These are phyloP conservation scores for Paecilomyces dactylethromorphus DNA, from an alignment of 2,329 filamentous ascomycete genomes.

Conservation along the genomic window DNA sequence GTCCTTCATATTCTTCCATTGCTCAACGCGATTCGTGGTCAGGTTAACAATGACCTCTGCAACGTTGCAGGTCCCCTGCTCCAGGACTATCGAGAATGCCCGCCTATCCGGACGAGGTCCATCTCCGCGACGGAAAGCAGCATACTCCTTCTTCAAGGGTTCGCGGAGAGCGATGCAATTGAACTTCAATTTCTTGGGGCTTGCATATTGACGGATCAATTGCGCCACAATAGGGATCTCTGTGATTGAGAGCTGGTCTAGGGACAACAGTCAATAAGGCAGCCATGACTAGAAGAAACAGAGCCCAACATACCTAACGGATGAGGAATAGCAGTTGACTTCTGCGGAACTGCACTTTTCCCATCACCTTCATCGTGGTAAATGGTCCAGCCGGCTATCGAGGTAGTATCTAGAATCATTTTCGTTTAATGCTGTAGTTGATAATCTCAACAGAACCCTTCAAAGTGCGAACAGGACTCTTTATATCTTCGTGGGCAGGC, in stretches of 20 bases:
- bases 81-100: constrained; percentile 44
- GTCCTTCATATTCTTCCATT: constrained; percentile 31
- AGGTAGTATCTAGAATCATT: constrained; percentile 12
- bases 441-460: not conserved
- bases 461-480: not conserved
- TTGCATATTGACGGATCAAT: constrained; percentile 20
- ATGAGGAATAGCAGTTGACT: constrained; percentile 5
- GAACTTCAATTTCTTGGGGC: constrained; percentile 25
- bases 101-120: constrained; percentile 24
- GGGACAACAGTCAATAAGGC: not conserved
- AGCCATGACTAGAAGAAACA: not conserved
- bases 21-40: constrained; percentile 17
- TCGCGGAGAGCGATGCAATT: constrained; percentile 51
- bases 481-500: not conserved
- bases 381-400: constrained; percentile 12
- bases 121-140: constrained; percentile 23
- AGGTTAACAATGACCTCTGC: constrained; percentile 24
- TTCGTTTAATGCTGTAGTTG: not conserved
- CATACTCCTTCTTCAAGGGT: constrained; percentile 28
- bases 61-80: constrained; percentile 21
- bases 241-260: constrained; percentile 20
- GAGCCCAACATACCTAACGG: constrained; percentile 7
- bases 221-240: constrained; percentile 21
- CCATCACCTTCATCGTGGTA: constrained; percentile 8
- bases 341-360: constrained; percentile 4